These are phyloP conservation scores for Neurospora sp. DNA, from an alignment of 2,329 filamentous ascomycete genomes.

Conservation along the genomic window DNA sequence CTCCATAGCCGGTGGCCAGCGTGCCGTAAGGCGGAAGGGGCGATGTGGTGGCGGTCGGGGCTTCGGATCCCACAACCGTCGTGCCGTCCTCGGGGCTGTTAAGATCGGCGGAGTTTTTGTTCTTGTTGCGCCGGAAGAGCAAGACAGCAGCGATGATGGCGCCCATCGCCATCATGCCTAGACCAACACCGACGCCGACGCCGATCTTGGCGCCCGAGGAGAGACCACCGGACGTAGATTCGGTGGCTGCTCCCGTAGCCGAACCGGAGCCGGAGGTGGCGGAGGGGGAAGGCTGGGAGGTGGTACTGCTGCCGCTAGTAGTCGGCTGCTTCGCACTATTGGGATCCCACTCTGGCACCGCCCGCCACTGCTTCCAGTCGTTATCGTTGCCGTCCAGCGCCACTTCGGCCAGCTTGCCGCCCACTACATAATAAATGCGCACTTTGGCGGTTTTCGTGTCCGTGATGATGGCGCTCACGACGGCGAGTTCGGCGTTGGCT, in stretches of 20 bases:
- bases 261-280: slow-evolving; percentile 1
- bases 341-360: slow-evolving; percentile 10
- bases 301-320: slow-evolving; percentile 10
- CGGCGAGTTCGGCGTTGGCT: slow-evolving; percentile 20
- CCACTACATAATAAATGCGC: slow-evolving; percentile 26
- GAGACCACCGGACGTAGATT: slow-evolving; percentile 14
- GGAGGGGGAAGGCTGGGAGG: slow-evolving; percentile 2
- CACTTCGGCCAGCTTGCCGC: slow-evolving; percentile 22
- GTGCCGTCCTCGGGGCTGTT: slow-evolving; percentile 7
- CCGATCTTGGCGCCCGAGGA: slow-evolving; percentile 26
- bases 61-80: slow-evolving; percentile 8
- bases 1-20: slow-evolving; percentile 2
- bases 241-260: neutral
- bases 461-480: slow-evolving; percentile 13
- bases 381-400: slow-evolving; percentile 18
- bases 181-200: slow-evolving; percentile 24
- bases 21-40: slow-evolving; percentile 9
- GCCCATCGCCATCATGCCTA: slow-evolving; percentile 23
- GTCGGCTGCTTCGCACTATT: slow-evolving; percentile 3
- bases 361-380: slow-evolving; percentile 21
- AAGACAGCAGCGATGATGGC: slow-evolving; percentile 20
- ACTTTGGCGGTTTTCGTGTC: slow-evolving; percentile 16
- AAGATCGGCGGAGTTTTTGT: neutral
- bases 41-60: neutral
- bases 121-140: slow-evolving; percentile 17